Evolutionary conservation across 2,329 filamentous ascomycete species (phyloP).

Genomic region (Dactylellina cionopaga): DNA sequence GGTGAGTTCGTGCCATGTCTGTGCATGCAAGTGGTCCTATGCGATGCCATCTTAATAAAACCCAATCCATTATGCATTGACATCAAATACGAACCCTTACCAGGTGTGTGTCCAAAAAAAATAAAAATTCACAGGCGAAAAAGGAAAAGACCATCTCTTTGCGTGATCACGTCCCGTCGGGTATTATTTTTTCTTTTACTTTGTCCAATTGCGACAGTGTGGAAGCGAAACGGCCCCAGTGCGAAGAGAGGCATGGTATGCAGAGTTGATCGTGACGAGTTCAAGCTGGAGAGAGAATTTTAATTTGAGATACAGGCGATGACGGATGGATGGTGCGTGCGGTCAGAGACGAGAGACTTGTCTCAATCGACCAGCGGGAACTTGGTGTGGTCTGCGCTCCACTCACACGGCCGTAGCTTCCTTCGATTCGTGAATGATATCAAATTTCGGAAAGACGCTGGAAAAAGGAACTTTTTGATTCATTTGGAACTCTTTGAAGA

Average conservation of each 20-base stretch:
- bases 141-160: constrained; percentile 8
- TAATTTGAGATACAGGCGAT: constrained; percentile 9
- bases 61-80: constrained; percentile 37
- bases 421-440: constrained; percentile 24
- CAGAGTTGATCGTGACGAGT: constrained; percentile 49
- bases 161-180: constrained; percentile 25
- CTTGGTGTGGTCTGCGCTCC: constrained; percentile 43
- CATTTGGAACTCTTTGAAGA: constrained; percentile 18
- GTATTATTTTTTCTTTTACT: constrained; percentile 33
- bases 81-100: constrained; percentile 27
- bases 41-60: constrained; percentile 3
- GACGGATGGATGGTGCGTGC: constrained; percentile 33
- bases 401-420: constrained; percentile 29
- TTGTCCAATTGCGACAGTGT: constrained; percentile 51
- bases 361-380: constrained; percentile 36
- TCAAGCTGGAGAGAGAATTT: constrained; percentile 35
- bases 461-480: constrained; percentile 15
- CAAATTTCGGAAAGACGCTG: constrained; percentile 24
- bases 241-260: constrained; percentile 24
- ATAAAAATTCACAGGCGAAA: constrained; percentile 15
- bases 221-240: constrained; percentile 44
- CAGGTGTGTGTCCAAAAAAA: constrained; percentile 8
- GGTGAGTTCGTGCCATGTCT: constrained; percentile 31
- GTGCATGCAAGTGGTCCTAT: constrained; percentile 19
- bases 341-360: constrained; percentile 34